Base-by-base conservation (phyloP, 2,329 filamentous ascomycete species). In the Septoria linicola region DNA sequence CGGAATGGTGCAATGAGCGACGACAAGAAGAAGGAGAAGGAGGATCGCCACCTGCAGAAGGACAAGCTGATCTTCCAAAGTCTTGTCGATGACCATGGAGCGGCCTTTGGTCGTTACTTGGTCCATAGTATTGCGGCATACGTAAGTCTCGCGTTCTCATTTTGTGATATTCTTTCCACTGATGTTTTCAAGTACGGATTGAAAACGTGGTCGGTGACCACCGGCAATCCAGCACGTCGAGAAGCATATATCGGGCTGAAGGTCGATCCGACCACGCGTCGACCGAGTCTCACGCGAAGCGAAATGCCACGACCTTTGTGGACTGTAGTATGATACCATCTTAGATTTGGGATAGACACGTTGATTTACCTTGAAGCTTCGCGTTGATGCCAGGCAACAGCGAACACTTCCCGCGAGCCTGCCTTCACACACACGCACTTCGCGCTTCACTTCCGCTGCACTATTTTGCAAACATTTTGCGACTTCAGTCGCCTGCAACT, bases 121-220 rank as follows among this genome's bases (percentile, higher is more conserved):
- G 89, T 95, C 1, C 91, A 97, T 70, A 87, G 88, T 51, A 91
- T 97, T 57, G 92, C 89, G 8, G 82, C 86, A 34, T 97, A 97
- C 70, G 58, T 60, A 34, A 59, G 58, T 59, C 42, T 31, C 34
- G 35, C 21, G 32, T 54, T 51, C 36, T 41, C 37, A 36, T 54
- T 39, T 10, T 31, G 19, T 27, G 10, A n/a, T 25, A 8, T 23
- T 45, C 30, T 19, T 25, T 35, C 10, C 25, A 30, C 43, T 54
- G 40, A 48, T 43, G 20, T n/a, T 13, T 42, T 37, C 48, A 47
- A 60, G 58, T 97, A 97, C 67, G 91, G 90, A 37, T 79, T 96
- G 50, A 81, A 84, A 54, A 96, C 91, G 16, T 89, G 84, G 74
- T 91, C 88, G 3, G 81, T 92, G 53, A 87, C 86, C 0, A 79